Conservation (phyloP, 768 basidiomycete genomes). For the Sutorius australiensis region DNA sequence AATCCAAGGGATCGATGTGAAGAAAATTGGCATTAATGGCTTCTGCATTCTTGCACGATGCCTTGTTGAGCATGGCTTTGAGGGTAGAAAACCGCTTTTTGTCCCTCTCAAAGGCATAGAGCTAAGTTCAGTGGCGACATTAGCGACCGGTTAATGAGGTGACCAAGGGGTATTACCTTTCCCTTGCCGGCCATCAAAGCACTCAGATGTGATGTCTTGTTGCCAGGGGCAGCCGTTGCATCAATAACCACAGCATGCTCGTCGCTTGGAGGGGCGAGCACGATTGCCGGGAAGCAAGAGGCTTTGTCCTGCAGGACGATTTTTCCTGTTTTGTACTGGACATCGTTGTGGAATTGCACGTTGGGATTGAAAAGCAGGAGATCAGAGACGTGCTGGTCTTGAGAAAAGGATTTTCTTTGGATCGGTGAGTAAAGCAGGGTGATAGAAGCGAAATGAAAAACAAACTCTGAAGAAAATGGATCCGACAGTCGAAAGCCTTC, state of each 20-base stretch:
- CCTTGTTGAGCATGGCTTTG: constrained; percentile 78
- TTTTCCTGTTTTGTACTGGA: constrained; percentile 70
- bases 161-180: constrained; percentile 45
- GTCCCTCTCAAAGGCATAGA: constrained; percentile 90
- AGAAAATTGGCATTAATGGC: constrained; percentile 83
- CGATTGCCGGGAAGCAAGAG: constrained; percentile 89
- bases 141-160: not conserved
- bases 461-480: constrained; percentile 52
- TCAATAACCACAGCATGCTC: constrained; percentile 67
- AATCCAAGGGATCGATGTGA: constrained; percentile 62
- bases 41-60: constrained; percentile 77
- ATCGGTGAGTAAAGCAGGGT: constrained; percentile 1
- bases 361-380: constrained; percentile 75
- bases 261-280: constrained; percentile 70
- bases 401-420: constrained; percentile 57
- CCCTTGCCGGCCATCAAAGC: constrained; percentile 83
- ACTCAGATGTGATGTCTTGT: constrained; percentile 93
- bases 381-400: constrained; percentile 78
- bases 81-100: constrained; percentile 78
- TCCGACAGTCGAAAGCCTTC: constrained; percentile 53
- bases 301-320: constrained; percentile 97
- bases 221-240: constrained; percentile 95
- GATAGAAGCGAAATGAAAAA: not conserved
- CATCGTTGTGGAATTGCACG: constrained; percentile 63
- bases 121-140: constrained; percentile 35